Evolutionary conservation across 192 early-diverging fungal genomes (phyloP).

Genomic region (Coemansia sp.): DNA sequence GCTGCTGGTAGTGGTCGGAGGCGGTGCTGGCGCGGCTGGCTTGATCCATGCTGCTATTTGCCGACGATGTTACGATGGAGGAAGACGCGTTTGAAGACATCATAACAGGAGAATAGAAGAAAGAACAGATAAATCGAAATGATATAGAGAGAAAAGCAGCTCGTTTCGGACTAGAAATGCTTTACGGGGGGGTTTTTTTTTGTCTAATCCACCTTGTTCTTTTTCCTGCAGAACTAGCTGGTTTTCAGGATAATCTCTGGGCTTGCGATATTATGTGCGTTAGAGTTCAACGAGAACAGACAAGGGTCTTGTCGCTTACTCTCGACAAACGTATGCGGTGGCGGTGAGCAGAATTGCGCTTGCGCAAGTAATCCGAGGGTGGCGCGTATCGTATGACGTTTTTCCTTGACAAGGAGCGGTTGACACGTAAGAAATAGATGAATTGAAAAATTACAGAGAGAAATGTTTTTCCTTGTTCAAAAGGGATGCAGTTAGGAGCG

Average conservation of each 20-base stretch:
- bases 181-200: background rate
- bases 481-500: constrained; percentile 6
- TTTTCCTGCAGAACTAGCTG: background rate
- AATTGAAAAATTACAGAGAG: constrained; percentile 5
- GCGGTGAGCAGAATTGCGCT: background rate
- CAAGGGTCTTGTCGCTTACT: background rate
- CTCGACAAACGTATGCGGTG: background rate
- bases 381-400: background rate
- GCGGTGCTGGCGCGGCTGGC: constrained; percentile 1
- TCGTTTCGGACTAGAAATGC: too few relatives aligned
- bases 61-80: constrained; percentile 15
- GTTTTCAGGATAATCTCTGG: background rate
- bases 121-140: constrained; percentile 5
- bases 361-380: constrained; percentile 6
- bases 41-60: constrained; percentile 13
- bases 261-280: background rate
- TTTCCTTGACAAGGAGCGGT: background rate
- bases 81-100: constrained; percentile 36
- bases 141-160: background rate
- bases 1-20: constrained; percentile 5
- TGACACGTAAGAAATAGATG: background rate
- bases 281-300: background rate
- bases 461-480: background rate
- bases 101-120: constrained; percentile 16
- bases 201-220: background rate